Evolutionary conservation across 2,329 filamentous ascomycete species (phyloP), one percentile per base, ranked within the genome.

Genomic region (Pestalotiopsis sp.): DNA sequence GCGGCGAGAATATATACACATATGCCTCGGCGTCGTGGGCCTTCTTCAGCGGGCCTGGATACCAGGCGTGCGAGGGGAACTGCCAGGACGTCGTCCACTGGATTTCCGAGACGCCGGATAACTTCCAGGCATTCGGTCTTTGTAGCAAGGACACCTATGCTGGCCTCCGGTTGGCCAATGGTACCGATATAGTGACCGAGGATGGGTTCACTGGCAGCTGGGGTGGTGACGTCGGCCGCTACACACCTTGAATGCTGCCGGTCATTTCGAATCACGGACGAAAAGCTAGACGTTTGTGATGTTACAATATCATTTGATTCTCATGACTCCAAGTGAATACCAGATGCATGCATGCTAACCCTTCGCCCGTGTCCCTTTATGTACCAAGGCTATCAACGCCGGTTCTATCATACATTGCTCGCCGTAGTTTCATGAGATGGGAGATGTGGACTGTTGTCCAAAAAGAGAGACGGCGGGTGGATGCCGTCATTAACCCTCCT

Each of bases 1-100:
- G 82, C 25, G 82, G 82, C 11, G 78, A 78, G 38, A 74, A 81
- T 58, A 80, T 84, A 57, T 79, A 79, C 65, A 80, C 78, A 1
- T 84, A 83, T 69, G 81, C 79, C 6, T 81, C 80, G n/a, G 83
- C 82, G 0, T 79, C 78, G 11, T 85, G 82, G 81, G 79, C 77
- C 0, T 84, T 84, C 74, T 84, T 82, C 74, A 80, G 77, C 67
- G 81, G 82, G 1, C 81, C 81, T 1, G 74, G 76, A 0, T 80
- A 81, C 57, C 78, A 81, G 69, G 31, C 66, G 5, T 81, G 81
- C 69, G 68, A 71, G 31, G 79, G 73, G 62, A 70, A 78, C 65
- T 81, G 81, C 69, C 78, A 83, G 69, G 78, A 78, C 61, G 71
- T 75, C 61, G 80, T 83, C 77, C 81, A 84, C 71, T 82, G 79